Evolutionary conservation across 352 stramenopile species (phyloP).

Genomic region (Pythium aristosporum): DNA sequence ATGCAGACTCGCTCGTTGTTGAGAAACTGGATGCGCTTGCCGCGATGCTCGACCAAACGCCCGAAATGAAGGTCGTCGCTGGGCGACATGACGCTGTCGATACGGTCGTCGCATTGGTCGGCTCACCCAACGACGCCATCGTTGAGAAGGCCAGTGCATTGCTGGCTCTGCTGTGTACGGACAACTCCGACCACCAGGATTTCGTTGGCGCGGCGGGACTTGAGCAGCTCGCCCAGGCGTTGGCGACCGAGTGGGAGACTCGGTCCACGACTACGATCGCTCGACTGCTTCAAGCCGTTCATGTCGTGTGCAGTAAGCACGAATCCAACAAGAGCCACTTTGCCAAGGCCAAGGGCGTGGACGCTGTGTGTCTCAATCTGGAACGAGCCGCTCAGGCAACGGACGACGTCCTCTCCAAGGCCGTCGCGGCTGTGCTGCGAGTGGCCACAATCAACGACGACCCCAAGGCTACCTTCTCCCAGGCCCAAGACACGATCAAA

Average conservation of each 20-base stretch:
- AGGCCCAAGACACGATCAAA: constrained; percentile 73
- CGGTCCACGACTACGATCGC: constrained; percentile 16
- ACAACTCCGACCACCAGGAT: constrained; percentile 63
- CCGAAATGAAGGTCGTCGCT: constrained; percentile 59
- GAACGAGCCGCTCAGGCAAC: constrained; percentile 21
- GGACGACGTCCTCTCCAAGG: constrained; percentile 44
- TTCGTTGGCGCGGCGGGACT: constrained; percentile 43
- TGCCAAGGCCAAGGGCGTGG: constrained; percentile 43
- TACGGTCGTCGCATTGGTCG: constrained; percentile 40
- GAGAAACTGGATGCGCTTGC: constrained; percentile 11
- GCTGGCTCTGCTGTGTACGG: constrained; percentile 39
- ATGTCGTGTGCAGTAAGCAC: constrained; percentile 52
- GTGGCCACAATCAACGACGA: constrained; percentile 76
- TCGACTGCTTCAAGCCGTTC: constrained; percentile 37
- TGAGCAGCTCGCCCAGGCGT: constrained; percentile 35
- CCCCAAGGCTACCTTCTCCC: constrained; percentile 57
- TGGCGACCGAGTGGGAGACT: constrained; percentile 22
- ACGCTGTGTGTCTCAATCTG: constrained; percentile 38
- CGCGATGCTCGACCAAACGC: constrained; percentile 39
- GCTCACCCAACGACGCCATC: constrained; percentile 4
- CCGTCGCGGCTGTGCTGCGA: constrained; percentile 50
- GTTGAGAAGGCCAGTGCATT: constrained; percentile 22
- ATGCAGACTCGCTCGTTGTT: not conserved
- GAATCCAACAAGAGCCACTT: constrained; percentile 72
- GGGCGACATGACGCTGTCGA: constrained; percentile 58